Conservation (phyloP, 2,329 filamentous ascomycete species). For the Dactylonectria estremocensis region DNA sequence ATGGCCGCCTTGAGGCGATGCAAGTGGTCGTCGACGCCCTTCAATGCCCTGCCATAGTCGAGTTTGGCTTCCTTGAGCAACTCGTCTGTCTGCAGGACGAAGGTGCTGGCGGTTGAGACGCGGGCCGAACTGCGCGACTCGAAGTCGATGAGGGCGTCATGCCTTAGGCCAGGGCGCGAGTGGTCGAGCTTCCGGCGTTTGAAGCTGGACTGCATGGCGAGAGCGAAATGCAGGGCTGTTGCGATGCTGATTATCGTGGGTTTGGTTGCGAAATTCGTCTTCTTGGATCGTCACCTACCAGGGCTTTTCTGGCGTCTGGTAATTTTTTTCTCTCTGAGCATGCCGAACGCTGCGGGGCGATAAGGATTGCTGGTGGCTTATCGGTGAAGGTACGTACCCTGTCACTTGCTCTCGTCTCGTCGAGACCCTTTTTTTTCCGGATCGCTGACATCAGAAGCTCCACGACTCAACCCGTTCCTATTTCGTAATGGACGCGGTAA, state of each 20-base stretch:
- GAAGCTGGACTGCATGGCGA: constrained; percentile 61
- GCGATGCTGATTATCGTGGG: constrained; percentile 28
- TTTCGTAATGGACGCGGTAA: background rate
- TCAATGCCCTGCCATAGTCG: constrained; percentile 65
- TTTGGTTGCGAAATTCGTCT: constrained; percentile 24
- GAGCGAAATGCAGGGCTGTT: constrained; percentile 23
- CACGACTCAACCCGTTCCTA: constrained; percentile 3
- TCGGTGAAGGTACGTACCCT: constrained; percentile 43
- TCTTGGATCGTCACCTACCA: constrained; percentile 34
- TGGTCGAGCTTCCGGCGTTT: constrained; percentile 67
- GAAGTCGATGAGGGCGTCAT: constrained; percentile 58
- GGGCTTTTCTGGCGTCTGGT: constrained; percentile 30
- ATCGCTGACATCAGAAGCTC: constrained; percentile 19
- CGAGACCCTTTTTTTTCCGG: background rate
- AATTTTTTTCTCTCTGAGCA: constrained; percentile 41
- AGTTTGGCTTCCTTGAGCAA: constrained; percentile 69
- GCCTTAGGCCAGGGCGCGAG: constrained; percentile 51
- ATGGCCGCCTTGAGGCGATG: constrained; percentile 68
- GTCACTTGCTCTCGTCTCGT: background rate
- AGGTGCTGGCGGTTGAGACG: constrained; percentile 66
- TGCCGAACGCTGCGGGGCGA: constrained; percentile 45
- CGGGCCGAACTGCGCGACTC: constrained; percentile 58
- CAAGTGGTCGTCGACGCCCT: constrained; percentile 64
- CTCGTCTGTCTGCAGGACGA: constrained; percentile 73
- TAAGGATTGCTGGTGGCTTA: constrained; percentile 42